phyloP scores from a whole-genome alignment of 139 green algal genomes.

The Haematococcus lacustris region DNA sequence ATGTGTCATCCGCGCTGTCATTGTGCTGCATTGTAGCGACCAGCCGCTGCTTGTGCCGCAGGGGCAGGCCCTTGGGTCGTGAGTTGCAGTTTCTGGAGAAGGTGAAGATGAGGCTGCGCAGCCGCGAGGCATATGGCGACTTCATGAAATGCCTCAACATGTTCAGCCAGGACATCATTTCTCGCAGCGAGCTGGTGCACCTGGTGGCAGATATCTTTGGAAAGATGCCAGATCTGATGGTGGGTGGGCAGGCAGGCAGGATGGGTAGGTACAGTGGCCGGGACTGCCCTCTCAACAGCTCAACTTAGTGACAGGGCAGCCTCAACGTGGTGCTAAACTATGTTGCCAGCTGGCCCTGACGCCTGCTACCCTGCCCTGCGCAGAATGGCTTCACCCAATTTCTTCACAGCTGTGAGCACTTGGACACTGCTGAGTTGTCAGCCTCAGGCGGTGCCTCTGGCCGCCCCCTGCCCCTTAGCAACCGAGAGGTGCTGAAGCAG shows the following conservation, averaged over 20 bases:
- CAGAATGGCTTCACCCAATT: conserved; percentile 46
- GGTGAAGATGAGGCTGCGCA: conserved; percentile 59
- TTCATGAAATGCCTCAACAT: conserved; percentile 96
- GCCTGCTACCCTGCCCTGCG: too few species aligned
- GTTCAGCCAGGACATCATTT: conserved; percentile 88
- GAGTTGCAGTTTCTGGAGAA: conserved; percentile 67
- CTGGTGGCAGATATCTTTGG: conserved; percentile 85
- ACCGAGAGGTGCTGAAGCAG: conserved; percentile 8
- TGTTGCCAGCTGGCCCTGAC: too few species aligned
- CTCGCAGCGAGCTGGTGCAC: conserved; percentile 69
- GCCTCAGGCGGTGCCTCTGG: background rate
- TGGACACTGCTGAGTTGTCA: conserved; percentile 28
- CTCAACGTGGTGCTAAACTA: too few species aligned
- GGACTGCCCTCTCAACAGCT: too few species aligned
- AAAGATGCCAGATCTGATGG: conserved; percentile 77
- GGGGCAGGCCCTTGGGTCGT: too few species aligned
- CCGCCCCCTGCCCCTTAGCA: background rate
- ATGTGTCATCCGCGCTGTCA: too few species aligned
- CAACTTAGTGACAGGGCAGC: too few species aligned
- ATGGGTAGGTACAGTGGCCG: too few species aligned
- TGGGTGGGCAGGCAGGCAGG: too few species aligned
- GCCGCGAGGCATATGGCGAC: conserved; percentile 81
- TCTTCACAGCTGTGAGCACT: conserved; percentile 35
- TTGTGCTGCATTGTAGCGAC: too few species aligned
- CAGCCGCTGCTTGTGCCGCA: too few species aligned